These are phyloP conservation scores for Calonectria pteridis DNA, from an alignment of 2,329 filamentous ascomycete genomes.

Conservation along the genomic window DNA sequence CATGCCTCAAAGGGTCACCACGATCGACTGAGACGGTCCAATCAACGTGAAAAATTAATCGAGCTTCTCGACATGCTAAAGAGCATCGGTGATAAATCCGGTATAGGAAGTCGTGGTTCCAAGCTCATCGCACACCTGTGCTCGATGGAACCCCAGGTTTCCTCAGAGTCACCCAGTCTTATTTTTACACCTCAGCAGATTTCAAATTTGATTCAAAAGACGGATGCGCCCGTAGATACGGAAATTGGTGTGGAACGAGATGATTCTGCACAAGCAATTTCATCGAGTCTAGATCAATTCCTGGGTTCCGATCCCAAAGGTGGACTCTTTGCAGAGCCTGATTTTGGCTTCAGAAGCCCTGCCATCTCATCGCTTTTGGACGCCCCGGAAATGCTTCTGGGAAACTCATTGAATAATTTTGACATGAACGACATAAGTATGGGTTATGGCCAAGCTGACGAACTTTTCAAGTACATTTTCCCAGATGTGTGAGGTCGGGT, in stretches of 20 bases:
- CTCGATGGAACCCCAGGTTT: not conserved
- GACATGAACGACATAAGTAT: not conserved
- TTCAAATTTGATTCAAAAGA: not conserved
- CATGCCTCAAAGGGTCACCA: not conserved
- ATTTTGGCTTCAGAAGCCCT: not conserved
- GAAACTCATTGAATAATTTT: not conserved
- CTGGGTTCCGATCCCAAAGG: not conserved
- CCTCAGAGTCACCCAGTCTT: not conserved
- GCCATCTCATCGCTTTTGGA: not conserved
- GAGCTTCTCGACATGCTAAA: not conserved
- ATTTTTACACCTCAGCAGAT: not conserved
- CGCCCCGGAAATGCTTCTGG: not conserved
- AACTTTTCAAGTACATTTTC: constrained; percentile 1
- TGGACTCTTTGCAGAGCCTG: not conserved
- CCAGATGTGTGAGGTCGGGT: not conserved
- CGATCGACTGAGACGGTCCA: not conserved
- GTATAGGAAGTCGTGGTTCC: not conserved
- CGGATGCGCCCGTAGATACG: not conserved
- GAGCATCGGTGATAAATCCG: not conserved
- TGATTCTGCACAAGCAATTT: not conserved
- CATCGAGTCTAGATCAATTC: not conserved
- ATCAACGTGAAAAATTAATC: not conserved
- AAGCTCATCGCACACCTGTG: not conserved
- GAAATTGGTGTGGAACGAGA: not conserved
- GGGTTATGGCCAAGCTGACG: not conserved